Evolutionary conservation across 192 early-diverging fungal species (phyloP), one percentile per base, ranked within the genome.

Genomic region (Coemansia sp.): DNA sequence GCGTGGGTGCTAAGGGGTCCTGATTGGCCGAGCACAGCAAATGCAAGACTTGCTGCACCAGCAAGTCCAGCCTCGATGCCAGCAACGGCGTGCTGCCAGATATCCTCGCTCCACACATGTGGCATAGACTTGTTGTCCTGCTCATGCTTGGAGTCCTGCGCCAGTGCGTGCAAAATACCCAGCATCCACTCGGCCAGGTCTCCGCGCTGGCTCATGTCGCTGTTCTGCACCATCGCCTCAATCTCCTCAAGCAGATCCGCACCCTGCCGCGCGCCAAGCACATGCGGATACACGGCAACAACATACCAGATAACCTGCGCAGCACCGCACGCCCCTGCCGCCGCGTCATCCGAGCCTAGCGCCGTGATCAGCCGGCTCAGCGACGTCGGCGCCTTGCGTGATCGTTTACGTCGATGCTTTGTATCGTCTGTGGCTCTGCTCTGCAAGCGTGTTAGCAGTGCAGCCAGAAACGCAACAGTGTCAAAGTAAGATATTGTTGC

Each of bases 271-370:
- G 24, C 11, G 12, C 64, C 62, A 10, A 80, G 48, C 5, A 42
- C 34, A n/a, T 66, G 46, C 0, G 63, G 14, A 34, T 81, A 81
- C 12, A 81, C 28, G 18, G 46, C 61, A 4, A 47, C 50, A 7
- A 68, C 37, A 36, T 67, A 81, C 78, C 78, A 80, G 20, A 80
- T 38, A 1, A 66, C 56, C 56, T 80, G 71, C 4, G 78, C 78
- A 5, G 78, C 58, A n/a, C 78, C 78, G 17, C 68, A 51, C 14
- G 72, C 34, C 10, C 63, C 63, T 9, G 57, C 60, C 7, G 25
- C 37, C 24, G 59, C 48, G n/a, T 69, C 72, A 5, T 65, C 63
- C 1, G 68, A 65, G 2, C 60, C 62, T 7, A 74, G 63, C 14
- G 36, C 28, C 10, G 63, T 36, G 26, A 80, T 47, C 49, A 80